These are phyloP conservation scores for Symbiodinium natans DNA, from an alignment of 73 alveolate genomes.

Conservation along the genomic window DNA sequence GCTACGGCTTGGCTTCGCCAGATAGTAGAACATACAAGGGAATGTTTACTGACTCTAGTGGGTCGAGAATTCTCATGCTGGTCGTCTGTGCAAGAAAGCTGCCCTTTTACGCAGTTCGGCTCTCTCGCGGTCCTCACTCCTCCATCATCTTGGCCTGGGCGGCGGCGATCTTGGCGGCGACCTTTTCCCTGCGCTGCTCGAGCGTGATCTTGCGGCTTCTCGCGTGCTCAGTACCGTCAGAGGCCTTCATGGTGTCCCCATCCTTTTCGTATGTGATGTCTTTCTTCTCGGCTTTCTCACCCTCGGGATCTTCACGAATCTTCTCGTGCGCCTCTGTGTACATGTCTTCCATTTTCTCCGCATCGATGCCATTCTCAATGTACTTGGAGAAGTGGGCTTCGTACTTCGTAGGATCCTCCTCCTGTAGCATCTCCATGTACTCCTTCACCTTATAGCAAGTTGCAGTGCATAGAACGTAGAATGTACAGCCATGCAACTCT, in stretches of 20 bases:
- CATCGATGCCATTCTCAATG: conserved; percentile 37
- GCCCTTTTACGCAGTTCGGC: too few relatives aligned
- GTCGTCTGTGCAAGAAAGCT: too few relatives aligned
- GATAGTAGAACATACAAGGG: too few relatives aligned
- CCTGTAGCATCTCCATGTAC: conserved; percentile 93
- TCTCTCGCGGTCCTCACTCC: conserved; percentile 93
- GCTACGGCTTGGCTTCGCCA: too few relatives aligned
- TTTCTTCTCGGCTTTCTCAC: conserved; percentile 74
- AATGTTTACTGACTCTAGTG: too few relatives aligned
- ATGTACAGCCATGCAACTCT: neutral
- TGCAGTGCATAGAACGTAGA: too few relatives aligned
- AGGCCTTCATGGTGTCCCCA: conserved; percentile 92
- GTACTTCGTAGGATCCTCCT: conserved; percentile 70
- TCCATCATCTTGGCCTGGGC: conserved; percentile 94
- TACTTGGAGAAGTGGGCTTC: conserved; percentile 79
- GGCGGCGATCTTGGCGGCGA: conserved; percentile 68
- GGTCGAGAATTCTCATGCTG: too few relatives aligned
- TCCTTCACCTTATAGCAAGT: conserved; percentile 81
- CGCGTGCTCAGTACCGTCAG: conserved; percentile 73
- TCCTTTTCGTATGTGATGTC: conserved; percentile 58
- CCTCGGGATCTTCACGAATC: conserved; percentile 77
- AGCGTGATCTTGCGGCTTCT: conserved; percentile 56
- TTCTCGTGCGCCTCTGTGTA: conserved; percentile 91
- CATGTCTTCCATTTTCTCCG: conserved; percentile 90
- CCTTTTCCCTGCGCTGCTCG: conserved; percentile 85